Evolutionary conservation across 345 rosid genomes (phyloP), one percentile per base, ranked within the genome.

Genomic region (Gossypium thurberi): DNA sequence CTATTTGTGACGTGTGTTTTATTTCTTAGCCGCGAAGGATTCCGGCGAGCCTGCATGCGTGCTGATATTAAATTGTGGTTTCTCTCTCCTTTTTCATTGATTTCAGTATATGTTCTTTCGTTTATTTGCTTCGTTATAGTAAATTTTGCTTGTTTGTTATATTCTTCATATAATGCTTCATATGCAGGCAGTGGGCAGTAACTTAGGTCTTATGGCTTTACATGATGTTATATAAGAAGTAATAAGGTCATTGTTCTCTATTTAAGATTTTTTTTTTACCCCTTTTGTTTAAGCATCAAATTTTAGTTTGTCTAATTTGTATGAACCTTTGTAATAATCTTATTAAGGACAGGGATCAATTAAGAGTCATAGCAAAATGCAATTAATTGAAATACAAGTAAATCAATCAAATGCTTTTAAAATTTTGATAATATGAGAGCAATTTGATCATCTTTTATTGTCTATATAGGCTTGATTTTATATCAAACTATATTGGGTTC

Each of bases 21-120:
- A 85, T 92, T 92, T 81, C 92, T 95, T 25, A 95, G 98, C 74
- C 90, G 98, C 47, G 99, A 95, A 79, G 99, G 98, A 65, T 92
- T 92, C 79, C 90, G 97, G 6, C 91, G 98, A 17, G 94, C 92
- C 42, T 87, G 96, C 82, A 76, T 92, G 96, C 87, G 98, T 44
- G 93, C 91, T 70, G 94, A 90, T 78, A 75, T 88, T 52, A 81
- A 85, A 72, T 63, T 95, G 96, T 92, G 81, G 50, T 71, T 57
- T 17, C 26, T 72, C 60, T 46, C 7, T 20, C 42, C 23, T 40
- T 68, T 17, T 21, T 58, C 55, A 2, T 42, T 60, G 65, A 21
- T 71, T 70, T 17, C 40, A 6, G 8, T 37, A 1, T 46, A 52
- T 33, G 14, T 12, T 28, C 26, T 18, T 53, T 53, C 43, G 6